These are phyloP conservation scores for Vaccinium darrowii DNA, from an alignment of 148 eudicot species.

Conservation along the genomic window DNA sequence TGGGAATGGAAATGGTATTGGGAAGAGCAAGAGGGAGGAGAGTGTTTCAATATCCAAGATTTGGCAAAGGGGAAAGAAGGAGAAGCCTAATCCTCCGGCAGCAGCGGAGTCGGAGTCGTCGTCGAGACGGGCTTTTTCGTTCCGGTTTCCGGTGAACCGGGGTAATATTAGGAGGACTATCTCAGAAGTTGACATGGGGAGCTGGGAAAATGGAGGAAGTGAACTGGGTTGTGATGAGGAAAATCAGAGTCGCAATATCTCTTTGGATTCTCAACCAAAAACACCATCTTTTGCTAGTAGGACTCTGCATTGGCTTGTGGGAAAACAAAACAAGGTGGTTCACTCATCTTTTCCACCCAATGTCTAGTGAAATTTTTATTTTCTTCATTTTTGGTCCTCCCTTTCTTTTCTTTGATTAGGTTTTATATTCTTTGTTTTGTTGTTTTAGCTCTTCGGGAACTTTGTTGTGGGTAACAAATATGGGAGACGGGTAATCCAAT, in stretches of 20 bases:
- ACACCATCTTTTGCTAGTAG: conserved; percentile 52
- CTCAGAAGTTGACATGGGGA: conserved; percentile 4
- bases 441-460: background rate
- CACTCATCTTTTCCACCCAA: conserved; percentile 38
- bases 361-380: background rate
- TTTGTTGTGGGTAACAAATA: background rate
- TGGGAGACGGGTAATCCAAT: background rate
- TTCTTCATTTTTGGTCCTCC: background rate
- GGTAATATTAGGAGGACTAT: background rate
- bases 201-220: conserved; percentile 33
- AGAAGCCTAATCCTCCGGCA: conserved; percentile 20
- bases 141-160: conserved; percentile 39
- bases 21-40: conserved; percentile 47
- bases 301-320: conserved; percentile 80
- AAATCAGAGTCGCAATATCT: conserved; percentile 47
- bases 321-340: conserved; percentile 72
- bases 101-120: background rate
- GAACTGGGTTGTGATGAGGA: conserved; percentile 57
- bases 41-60: conserved; percentile 75
- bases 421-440: background rate
- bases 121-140: conserved; percentile 42
- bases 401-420: background rate
- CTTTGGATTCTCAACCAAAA: conserved; percentile 52
- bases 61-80: conserved; percentile 60
- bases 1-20: conserved; percentile 20